phyloP scores from a whole-genome alignment of 768 basidiomycete genomes.

The Rhizopogon salebrosus region DNA sequence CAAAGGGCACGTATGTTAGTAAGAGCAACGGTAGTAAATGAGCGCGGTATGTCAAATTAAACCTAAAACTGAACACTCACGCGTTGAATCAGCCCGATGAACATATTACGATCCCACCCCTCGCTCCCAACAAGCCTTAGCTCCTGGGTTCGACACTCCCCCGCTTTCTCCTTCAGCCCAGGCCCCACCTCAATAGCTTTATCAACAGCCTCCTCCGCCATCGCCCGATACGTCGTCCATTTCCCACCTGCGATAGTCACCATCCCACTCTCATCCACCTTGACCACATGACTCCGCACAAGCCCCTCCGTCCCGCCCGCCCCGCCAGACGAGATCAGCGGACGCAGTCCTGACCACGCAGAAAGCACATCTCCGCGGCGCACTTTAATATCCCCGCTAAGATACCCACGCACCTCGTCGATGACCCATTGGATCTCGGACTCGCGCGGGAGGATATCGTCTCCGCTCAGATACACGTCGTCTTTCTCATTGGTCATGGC shows the following conservation, averaged over 20 bases:
- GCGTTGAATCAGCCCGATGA: slow-evolving; percentile 89
- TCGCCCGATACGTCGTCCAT: slow-evolving; percentile 96
- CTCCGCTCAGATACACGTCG: slow-evolving; percentile 6
- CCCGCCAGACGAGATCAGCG: slow-evolving; percentile 84
- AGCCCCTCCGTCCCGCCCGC: slow-evolving; percentile 78
- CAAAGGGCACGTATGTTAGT: neutral
- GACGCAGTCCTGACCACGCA: slow-evolving; percentile 91
- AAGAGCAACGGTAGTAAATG: neutral
- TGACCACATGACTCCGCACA: slow-evolving; percentile 91
- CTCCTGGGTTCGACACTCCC: slow-evolving; percentile 71
- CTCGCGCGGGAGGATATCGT: slow-evolving; percentile 78
- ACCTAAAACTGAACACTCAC: slow-evolving; percentile 35
- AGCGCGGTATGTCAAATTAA: neutral
- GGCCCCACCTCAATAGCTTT: slow-evolving; percentile 72
- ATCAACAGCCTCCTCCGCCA: slow-evolving; percentile 95
- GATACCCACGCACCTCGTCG: slow-evolving; percentile 86
- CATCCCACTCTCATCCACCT: slow-evolving; percentile 74
- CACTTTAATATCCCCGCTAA: slow-evolving; percentile 89
- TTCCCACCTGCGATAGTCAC: slow-evolving; percentile 96
- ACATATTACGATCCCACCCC: slow-evolving; percentile 95
- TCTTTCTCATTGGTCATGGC: neutral
- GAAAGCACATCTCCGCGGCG: slow-evolving; percentile 91
- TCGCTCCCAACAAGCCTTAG: slow-evolving; percentile 88
- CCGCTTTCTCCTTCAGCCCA: slow-evolving; percentile 48
- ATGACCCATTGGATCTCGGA: slow-evolving; percentile 97